A percentile compares a stretch with the other conserved stretches of the same genome.
Evolutionary conservation across 176 grass and related monocot species (phyloP).

Genomic region (Oryza rufipogon): DNA sequence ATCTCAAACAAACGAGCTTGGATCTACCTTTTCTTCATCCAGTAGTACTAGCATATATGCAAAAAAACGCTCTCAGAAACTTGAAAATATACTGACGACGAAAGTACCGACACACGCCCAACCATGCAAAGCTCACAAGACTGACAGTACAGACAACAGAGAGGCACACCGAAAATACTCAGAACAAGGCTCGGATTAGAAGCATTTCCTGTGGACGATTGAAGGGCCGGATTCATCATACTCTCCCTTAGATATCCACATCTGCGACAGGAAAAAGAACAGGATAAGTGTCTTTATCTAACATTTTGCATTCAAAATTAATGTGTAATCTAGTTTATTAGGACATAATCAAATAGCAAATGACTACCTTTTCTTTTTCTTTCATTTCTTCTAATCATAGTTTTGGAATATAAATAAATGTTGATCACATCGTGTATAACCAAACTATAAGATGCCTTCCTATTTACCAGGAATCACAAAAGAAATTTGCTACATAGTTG

Average conservation of each 20-base stretch:
- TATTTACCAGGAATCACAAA: not conserved
- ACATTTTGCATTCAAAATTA: not conserved
- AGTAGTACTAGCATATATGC: not conserved
- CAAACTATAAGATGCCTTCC: not conserved
- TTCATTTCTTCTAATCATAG: not conserved
- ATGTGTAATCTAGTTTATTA: not conserved
- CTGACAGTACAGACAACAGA: no score
- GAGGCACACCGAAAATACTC: not conserved
- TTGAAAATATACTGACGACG: conserved; percentile 21
- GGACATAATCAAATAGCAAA: not conserved
- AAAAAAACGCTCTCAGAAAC: conserved; percentile 8
- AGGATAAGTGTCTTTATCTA: not conserved
- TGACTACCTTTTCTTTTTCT: not conserved
- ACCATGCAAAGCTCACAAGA: conserved; percentile 17
- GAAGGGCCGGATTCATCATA: conserved; percentile 55
- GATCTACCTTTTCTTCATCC: conserved; percentile 9
- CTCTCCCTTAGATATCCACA: conserved; percentile 58
- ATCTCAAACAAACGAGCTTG: not conserved
- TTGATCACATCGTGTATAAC: not conserved
- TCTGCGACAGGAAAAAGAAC: conserved; percentile 27
- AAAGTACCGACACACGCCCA: not conserved
- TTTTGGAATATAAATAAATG: not conserved
- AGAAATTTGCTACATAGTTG: conserved; percentile 1
- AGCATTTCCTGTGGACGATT: conserved; percentile 55
- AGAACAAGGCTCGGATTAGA: conserved; percentile 3